phyloP scores from a whole-genome alignment of 345 rosid species.

The Lagerstroemia speciosa region DNA sequence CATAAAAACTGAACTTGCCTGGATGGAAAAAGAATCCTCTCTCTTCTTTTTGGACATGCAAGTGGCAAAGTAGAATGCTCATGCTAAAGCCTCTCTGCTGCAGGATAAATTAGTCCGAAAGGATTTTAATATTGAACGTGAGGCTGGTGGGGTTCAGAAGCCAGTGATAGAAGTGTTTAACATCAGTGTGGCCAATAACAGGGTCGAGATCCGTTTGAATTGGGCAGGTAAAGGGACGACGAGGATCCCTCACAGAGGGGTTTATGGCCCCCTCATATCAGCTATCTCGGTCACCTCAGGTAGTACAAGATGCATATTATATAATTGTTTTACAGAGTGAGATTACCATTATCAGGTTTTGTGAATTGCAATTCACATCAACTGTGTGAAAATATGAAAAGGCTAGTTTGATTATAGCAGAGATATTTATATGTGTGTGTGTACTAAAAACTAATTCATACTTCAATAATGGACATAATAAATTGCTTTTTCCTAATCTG shows the following conservation, averaged over 20 bases:
- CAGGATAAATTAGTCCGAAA: conserved; percentile 23
- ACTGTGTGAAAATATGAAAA: background rate
- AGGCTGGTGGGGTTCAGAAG: conserved; percentile 24
- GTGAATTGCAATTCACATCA: background rate
- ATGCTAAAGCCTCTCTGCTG: background rate
- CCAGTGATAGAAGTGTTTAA: conserved; percentile 11
- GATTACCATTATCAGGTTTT: background rate
- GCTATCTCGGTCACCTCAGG: conserved; percentile 34
- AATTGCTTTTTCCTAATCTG: too few relatives aligned
- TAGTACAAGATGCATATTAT: conserved; percentile 5
- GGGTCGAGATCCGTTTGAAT: conserved; percentile 26
- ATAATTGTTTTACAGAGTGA: background rate
- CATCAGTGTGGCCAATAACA: conserved; percentile 15
- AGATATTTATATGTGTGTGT: too few relatives aligned
- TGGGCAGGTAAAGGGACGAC: conserved; percentile 46
- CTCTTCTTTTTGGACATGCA: background rate
- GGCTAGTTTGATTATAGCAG: too few relatives aligned
- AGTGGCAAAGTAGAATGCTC: background rate
- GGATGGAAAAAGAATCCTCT: background rate
- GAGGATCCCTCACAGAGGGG: conserved; percentile 19
- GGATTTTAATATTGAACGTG: conserved; percentile 26
- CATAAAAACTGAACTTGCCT: too few relatives aligned
- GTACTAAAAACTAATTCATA: too few relatives aligned
- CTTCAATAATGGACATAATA: too few relatives aligned
- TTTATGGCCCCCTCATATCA: conserved; percentile 39